Evolutionary conservation across 441 rosid species (phyloP), one percentile per base, ranked within the genome.

Genomic region (Raphanus hybrid): DNA sequence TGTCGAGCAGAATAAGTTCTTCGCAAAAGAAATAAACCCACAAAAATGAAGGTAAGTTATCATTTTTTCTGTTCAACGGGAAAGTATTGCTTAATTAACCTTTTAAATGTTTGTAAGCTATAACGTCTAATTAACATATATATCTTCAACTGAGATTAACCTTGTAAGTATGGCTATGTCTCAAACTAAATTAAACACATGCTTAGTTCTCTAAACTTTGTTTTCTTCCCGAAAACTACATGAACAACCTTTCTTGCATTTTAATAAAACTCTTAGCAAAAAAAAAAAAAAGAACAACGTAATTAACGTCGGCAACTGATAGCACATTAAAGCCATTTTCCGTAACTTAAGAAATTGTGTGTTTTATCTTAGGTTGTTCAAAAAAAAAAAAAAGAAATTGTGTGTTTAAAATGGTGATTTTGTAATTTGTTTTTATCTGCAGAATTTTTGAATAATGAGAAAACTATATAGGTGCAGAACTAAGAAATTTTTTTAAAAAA

Each of bases 261-360:
- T 15, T 52, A 52, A 15, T 52, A 14, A 15, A 52, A 14, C 20
- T 52, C 58, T 52, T 52, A 41, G 48, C 15, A 48, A n/a, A 2
- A 12, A n/a, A 45, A n/a, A n/a, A 45, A 45, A n/a, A 12, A 5
- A 48, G 48, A 48, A 48, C 55, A 48, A 48, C 8, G 54, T 45
- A 45, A 45, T n/a, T 45, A 45, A 45, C 54, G 54, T 55, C 61
- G 61, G 29, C 61, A 16, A 57, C 12, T 57, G 57, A 50, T 50
- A 18, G 48, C 6, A 20, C 5, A 18, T 8, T 57, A 57, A 8
- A 55, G 23, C 48, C 48, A 41, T 48, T 12, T 48, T 48, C n/a
- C n/a, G 54, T 48, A 48, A 48, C 55, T 48, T 15, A 12, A 48
- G 55, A 48, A 48, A 50, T 50, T 50, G 5, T 50, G 18, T 23